A percentile compares a stretch with the other conserved stretches of the same genome.
These are phyloP conservation scores for Protoeuglena noctilucae DNA, from an alignment of 139 green algal genomes.

Conservation along the genomic window DNA sequence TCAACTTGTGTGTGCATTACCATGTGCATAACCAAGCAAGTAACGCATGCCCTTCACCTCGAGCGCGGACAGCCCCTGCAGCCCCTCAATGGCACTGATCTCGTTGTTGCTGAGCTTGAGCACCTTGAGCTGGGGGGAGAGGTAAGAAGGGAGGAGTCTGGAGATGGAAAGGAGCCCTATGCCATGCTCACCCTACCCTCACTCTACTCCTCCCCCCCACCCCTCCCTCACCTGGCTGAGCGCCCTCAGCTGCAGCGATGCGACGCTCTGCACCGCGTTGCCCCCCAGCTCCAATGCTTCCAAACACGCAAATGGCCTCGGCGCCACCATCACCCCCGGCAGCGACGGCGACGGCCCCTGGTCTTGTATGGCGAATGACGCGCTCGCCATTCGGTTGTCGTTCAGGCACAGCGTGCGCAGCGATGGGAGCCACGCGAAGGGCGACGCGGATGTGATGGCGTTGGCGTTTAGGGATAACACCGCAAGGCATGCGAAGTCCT, in stretches of 20 bases:
- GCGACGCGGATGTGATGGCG: slow-evolving; percentile 23
- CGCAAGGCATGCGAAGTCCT: slow-evolving; percentile 23
- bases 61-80: slow-evolving; percentile 30
- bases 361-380: slow-evolving; percentile 15
- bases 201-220: neutral
- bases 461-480: slow-evolving; percentile 47
- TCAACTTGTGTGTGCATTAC: too few species aligned
- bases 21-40: too few species aligned
- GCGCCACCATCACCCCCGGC: slow-evolving; percentile 6
- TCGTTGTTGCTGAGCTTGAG: slow-evolving; percentile 31
- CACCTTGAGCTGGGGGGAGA: slow-evolving; percentile 28
- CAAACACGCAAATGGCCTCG: neutral
- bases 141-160: slow-evolving; percentile 21
- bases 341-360: neutral
- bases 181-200: neutral
- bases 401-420: slow-evolving; percentile 16
- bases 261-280: slow-evolving; percentile 2
- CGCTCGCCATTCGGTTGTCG: slow-evolving; percentile 34
- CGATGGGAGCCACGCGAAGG: slow-evolving; percentile 2
- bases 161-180: too few species aligned
- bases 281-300: neutral
- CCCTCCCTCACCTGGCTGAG: slow-evolving; percentile 30
- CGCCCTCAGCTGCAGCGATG: slow-evolving; percentile 24
- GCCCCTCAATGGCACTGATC: slow-evolving; percentile 35
- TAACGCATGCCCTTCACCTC: too few species aligned